phyloP scores from a whole-genome alignment of 805 yeast genomes.

The Spathaspora gorwiae region DNA sequence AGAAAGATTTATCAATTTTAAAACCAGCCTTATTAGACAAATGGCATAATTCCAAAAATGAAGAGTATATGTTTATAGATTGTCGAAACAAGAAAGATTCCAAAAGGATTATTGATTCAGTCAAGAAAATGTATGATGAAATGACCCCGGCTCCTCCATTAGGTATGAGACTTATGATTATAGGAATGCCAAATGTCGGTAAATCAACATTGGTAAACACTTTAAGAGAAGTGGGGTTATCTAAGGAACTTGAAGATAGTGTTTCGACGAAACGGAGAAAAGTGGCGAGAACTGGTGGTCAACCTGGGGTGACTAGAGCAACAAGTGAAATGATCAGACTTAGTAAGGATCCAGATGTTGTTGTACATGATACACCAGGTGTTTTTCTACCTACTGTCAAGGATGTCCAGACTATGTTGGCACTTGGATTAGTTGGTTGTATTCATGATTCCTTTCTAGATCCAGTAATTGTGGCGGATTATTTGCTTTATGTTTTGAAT shows the following conservation, averaged over 20 bases:
- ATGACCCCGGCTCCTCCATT: conserved; percentile 75
- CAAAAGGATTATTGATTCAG: conserved; percentile 42
- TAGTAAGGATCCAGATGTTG: conserved; percentile 54
- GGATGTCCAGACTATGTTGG: conserved; percentile 65
- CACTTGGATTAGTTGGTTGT: conserved; percentile 69
- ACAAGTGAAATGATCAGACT: conserved; percentile 74
- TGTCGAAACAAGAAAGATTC: conserved; percentile 51
- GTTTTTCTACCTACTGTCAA: conserved; percentile 75
- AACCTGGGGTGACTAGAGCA: conserved; percentile 84
- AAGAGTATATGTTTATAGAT: conserved; percentile 48
- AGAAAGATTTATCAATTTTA: conserved; percentile 58
- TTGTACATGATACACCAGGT: conserved; percentile 89
- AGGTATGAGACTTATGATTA: conserved; percentile 71
- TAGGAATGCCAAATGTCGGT: conserved; percentile 98
- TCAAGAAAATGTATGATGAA: conserved; percentile 40
- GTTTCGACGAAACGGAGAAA: conserved; percentile 42
- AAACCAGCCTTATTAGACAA: conserved; percentile 26
- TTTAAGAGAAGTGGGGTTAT: conserved; percentile 46
- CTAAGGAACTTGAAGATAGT: conserved; percentile 14
- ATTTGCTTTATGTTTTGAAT: conserved; percentile 69
- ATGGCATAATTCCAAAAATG: conserved; percentile 29
- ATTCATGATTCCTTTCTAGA: conserved; percentile 68
- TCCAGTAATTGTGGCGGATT: conserved; percentile 84
- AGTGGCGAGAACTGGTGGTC: conserved; percentile 81
- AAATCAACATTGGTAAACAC: conserved; percentile 83